phyloP scores from a whole-genome alignment of 163 green algal species.

The Chlamydomonas reinhardtii region DNA sequence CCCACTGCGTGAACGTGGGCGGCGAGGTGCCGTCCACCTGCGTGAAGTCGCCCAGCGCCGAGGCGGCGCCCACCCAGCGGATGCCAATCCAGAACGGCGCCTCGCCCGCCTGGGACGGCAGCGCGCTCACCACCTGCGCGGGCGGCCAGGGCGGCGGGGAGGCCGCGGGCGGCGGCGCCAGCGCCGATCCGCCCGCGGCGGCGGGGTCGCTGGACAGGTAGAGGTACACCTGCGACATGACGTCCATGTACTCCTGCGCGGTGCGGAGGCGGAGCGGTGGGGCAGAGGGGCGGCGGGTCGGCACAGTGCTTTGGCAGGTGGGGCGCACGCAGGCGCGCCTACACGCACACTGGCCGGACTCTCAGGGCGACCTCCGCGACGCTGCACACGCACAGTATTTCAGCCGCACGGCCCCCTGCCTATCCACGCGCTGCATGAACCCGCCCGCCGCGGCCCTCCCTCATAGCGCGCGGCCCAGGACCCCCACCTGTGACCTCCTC shows the following conservation, averaged over 20 bases:
- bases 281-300: neutral
- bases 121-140: neutral
- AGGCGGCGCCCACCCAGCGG: neutral
- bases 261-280: neutral
- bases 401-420: no score
- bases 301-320: no score
- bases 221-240: slow-evolving; percentile 24
- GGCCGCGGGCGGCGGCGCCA: slow-evolving; percentile 22
- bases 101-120: slow-evolving; percentile 10
- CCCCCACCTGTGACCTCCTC: no score
- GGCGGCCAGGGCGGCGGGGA: slow-evolving; percentile 38
- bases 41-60: neutral
- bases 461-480: no score
- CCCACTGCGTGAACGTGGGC: neutral
- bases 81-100: slow-evolving; percentile 39
- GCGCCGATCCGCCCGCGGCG: slow-evolving; percentile 12
- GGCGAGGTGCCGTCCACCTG: slow-evolving; percentile 2
- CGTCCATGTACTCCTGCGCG: slow-evolving; percentile 18
- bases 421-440: no score
- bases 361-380: no score
- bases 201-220: slow-evolving; percentile 45
- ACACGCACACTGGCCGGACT: no score
- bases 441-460: no score
- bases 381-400: no score
- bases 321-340: no score